Base-by-base conservation (phyloP, 352 stramenopile genomes). In the Globisporangium canariense region DNA sequence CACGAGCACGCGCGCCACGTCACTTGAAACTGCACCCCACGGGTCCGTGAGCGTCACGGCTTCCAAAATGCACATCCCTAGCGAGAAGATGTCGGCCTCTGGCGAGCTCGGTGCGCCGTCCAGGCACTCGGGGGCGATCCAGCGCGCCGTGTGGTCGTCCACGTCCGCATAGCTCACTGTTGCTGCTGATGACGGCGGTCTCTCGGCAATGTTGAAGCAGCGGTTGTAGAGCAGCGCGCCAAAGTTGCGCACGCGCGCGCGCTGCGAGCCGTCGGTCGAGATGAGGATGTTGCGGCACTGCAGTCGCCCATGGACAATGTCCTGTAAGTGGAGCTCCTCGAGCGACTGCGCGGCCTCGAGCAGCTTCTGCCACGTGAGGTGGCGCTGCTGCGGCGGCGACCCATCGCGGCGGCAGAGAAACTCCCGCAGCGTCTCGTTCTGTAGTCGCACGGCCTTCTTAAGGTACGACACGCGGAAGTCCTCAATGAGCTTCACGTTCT, bases 221-320 rank as follows among this genome's bases (percentile, higher is more conserved):
- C 34, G 41, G 43, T 51, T 28, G 43, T 53, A 62, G 41, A 43
- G 25, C 25, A 34, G 30, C 30, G 49, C 36, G 11, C 47, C 36
- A 50, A 65, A 65, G 59, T 65, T 65, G 20, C 59, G 59, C 49
- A 65, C 59, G 5, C 59, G 59, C 36, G 59, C 59, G 13, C 36
- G 49, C 47, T 65, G 58, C n/a, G 32, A 43, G 2, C 16, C 61
- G 49, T 66, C 61, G 22, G 52, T 45, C n/a, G 52, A 54, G 61
- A 66, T 61, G 32, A 66, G 54, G 32, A 66, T 66, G 61, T 66
- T 66, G 49, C 54, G 34, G 52, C 61, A 60, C 52, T 61, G 51
- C 11, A 66, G 43, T 0, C 36, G 34, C 13, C 61, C 52, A 45
- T 66, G 61, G 3, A 66, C 61, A 18, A 60, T 46, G 25, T n/a